phyloP scores from a whole-genome alignment of 2,329 filamentous ascomycete species.

The Neonectria faginata region DNA sequence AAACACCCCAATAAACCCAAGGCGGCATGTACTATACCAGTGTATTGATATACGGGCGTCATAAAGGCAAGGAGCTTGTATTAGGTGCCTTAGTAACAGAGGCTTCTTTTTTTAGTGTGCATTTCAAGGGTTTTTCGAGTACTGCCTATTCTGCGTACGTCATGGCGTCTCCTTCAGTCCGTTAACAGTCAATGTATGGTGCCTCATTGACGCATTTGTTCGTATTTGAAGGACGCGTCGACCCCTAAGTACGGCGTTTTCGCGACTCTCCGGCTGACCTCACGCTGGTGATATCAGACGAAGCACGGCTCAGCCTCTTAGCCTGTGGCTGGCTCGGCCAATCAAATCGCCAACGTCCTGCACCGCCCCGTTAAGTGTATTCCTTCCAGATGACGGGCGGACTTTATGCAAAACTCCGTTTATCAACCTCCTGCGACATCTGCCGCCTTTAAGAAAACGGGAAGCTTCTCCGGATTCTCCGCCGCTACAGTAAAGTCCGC shows the following conservation, averaged over 20 bases:
- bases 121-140: conserved; percentile 33
- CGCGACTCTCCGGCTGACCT: conserved; percentile 25
- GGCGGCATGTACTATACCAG: conserved; percentile 47
- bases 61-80: conserved; percentile 47
- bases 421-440: conserved; percentile 17
- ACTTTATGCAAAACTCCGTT: conserved; percentile 35
- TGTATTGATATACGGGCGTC: conserved; percentile 49
- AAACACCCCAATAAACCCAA: conserved; percentile 38
- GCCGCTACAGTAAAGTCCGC: conserved; percentile 43
- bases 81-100: conserved; percentile 40
- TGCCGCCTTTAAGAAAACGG: conserved; percentile 12
- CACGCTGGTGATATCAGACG: conserved; percentile 3
- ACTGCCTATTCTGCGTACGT: not conserved
- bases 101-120: conserved; percentile 46
- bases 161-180: not conserved
- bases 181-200: not conserved
- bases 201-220: not conserved
- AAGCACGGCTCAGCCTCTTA: conserved; percentile 21
- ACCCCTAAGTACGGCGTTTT: conserved; percentile 29
- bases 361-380: conserved; percentile 10
- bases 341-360: conserved; percentile 14
- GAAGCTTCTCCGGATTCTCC: conserved; percentile 18
- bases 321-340: conserved; percentile 23
- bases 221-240: conserved; percentile 6
- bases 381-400: conserved; percentile 21